Evolutionary conservation across 208 protist species (phyloP), one percentile per base, ranked within the genome.

Genomic region (Wallacemonas sp.): DNA sequence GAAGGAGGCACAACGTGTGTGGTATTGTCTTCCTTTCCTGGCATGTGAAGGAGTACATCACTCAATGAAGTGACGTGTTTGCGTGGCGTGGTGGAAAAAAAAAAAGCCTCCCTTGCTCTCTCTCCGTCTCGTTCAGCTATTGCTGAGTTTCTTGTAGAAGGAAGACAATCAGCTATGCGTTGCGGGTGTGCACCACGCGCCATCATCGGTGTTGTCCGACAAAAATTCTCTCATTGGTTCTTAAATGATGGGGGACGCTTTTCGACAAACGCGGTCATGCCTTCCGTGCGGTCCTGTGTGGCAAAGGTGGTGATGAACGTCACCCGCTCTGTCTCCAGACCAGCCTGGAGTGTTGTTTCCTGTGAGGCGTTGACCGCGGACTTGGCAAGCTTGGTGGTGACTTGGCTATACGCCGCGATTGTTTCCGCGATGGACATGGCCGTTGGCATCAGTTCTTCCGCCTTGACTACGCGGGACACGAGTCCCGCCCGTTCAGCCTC

Each of bases 261-360:
- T 62, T 98, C 93, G 24, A 79, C 77, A 57, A 98, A 98, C 1
- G 96, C 94, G 8, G 45, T 78, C 69, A 98, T 88, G 63, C 94
- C 95, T 76, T 98, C 93, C 37, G 95, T 86, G 57, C 91, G 76
- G 66, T 98, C 96, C 41, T 87, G 68, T 2, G 95, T 97, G 32
- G 87, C 78, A 57, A 98, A 96, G 21, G 96, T 94, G 34, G 91
- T 73, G 41, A 87, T 83, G 71, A 98, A 98, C 21, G 83, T 78
- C 8, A 70, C 66, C 45, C 78, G 58, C 71, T 98, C 97, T 45
- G 94, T 89, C 9, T 66, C 68, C 63, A 98, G 74, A 21, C 93
- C 97, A 53, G 79, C 63, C 10, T 63, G 24, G 44, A 87, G 68
- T 15, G 97, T 52, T 22, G 91, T 92, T 30, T 94, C 78, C 55